A percentile compares a stretch with the other conserved stretches of the same genome.
Conservation (phyloP, 2,329 filamentous ascomycete genomes). For the Dothideomycetidae sp. region DNA sequence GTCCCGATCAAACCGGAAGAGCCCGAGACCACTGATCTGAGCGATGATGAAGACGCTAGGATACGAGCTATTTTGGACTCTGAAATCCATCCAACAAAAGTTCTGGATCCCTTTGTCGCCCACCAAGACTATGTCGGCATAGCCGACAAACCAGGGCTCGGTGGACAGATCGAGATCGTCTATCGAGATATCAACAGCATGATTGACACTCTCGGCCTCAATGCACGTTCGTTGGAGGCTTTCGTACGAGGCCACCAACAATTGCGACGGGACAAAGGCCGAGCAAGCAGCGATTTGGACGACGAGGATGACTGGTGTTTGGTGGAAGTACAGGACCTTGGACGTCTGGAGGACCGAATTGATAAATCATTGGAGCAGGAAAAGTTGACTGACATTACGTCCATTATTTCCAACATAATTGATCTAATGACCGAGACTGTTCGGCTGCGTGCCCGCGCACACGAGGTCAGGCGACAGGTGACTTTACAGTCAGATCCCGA, state of each 20-base stretch:
- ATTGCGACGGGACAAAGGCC: slow-evolving; percentile 35
- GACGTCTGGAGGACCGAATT: slow-evolving; percentile 36
- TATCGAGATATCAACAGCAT: slow-evolving; percentile 82
- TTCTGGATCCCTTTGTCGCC: slow-evolving; percentile 53
- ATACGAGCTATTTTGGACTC: slow-evolving; percentile 48
- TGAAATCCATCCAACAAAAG: slow-evolving; percentile 46
- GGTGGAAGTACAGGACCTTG: slow-evolving; percentile 58
- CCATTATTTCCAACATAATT: slow-evolving; percentile 53
- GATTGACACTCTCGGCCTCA: slow-evolving; percentile 84
- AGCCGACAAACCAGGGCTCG: slow-evolving; percentile 27
- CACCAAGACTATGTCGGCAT: slow-evolving; percentile 32
- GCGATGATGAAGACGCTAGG: slow-evolving; percentile 56
- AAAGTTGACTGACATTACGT: slow-evolving; percentile 51
- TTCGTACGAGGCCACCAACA: slow-evolving; percentile 54
- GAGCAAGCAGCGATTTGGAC: slow-evolving; percentile 51
- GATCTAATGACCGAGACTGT: slow-evolving; percentile 56
- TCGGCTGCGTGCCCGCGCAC: slow-evolving; percentile 58
- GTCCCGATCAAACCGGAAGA: slow-evolving; percentile 23
- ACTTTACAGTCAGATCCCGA: slow-evolving; percentile 54
- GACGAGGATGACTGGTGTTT: slow-evolving; percentile 50
- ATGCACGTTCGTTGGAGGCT: slow-evolving; percentile 50
- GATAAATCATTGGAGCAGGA: slow-evolving; percentile 52
- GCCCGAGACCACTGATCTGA: slow-evolving; percentile 33
- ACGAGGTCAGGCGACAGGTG: slow-evolving; percentile 65
- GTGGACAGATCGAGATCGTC: slow-evolving; percentile 36